Base-by-base conservation (phyloP, 139 green algal genomes). In the Haematococcus sp. region DNA sequence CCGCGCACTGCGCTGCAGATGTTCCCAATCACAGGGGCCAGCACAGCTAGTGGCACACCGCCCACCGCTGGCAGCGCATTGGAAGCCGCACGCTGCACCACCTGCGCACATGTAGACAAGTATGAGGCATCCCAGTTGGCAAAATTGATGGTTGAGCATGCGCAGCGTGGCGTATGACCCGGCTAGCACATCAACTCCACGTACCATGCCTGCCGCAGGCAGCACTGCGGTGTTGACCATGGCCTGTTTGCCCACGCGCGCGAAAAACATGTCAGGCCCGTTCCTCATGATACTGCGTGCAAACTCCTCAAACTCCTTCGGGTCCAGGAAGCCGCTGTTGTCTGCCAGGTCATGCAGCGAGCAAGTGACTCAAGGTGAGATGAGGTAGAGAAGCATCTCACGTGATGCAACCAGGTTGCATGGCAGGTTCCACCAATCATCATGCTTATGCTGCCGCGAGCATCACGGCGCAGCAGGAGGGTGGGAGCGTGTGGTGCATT, bases 181-280 rank as follows among this genome's bases (percentile, higher is more conserved):
- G n/a, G n/a, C n/a, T n/a, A n/a, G n/a, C n/a, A n/a, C n/a, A n/a
- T n/a, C n/a, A n/a, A n/a, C n/a, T n/a, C n/a, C n/a, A n/a, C 40
- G 40, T 11, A 35, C 58, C 25, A 65, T 23, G 58, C 58, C 58
- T 3, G 58, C 58, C 4, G 58, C 58, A 27, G 58, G 58, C 25
- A 65, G 58, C n/a, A 65, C 20, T 11, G 58, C 58, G 4, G 58
- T 65, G 58, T 33, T 65, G n/a, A 65, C 11, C 58, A 65, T 65
- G n/a, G 58, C 58, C n/a, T 65, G 20, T 15, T 35, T 65, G 58
- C 58, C 58, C 3, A 33, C 16, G 58, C 58, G 58, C 11, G 58
- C 58, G 25, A 65, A 65, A n/a, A 65, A 65, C 58, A 65, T 65
- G 58, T 65, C 58, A 15, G 58, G 58, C 3, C 58, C 58, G 25